Percentiles rank a stretch among this genome's conserved stretches.
phyloP scores from a whole-genome alignment of 2,329 filamentous ascomycete species.

The Botrytis squamosa region DNA sequence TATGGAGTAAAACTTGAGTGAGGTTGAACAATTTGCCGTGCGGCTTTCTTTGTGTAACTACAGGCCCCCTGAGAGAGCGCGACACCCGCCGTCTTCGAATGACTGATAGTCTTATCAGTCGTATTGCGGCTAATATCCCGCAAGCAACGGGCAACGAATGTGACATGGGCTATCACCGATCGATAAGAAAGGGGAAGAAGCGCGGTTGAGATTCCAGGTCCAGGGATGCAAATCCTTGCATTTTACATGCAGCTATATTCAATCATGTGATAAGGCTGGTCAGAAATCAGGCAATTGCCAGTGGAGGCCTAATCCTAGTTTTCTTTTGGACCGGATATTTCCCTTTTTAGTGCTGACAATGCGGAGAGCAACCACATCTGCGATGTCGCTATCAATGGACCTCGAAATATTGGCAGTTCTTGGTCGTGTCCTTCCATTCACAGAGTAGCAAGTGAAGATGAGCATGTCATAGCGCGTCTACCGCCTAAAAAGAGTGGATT shows the following conservation, averaged over 20 bases:
- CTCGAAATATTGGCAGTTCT: neutral
- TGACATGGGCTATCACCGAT: neutral
- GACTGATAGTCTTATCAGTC: slow-evolving; percentile 5
- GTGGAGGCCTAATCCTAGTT: slow-evolving; percentile 2
- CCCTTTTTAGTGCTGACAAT: neutral
- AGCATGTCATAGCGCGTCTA: slow-evolving; percentile 7
- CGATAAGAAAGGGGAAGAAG: slow-evolving; percentile 9
- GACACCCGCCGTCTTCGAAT: neutral
- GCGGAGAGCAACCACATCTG: neutral
- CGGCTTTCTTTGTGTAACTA: slow-evolving; percentile 18
- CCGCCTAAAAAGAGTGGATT: neutral
- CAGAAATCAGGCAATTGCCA: neutral
- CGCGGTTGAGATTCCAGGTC: slow-evolving; percentile 8
- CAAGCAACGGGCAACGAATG: slow-evolving; percentile 2
- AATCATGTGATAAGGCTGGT: slow-evolving; percentile 26
- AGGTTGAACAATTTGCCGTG: slow-evolving; percentile 19
- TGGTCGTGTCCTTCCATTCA: neutral
- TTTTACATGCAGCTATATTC: slow-evolving; percentile 21
- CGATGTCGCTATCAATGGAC: neutral
- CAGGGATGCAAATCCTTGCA: slow-evolving; percentile 23
- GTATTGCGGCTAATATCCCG: slow-evolving; percentile 15
- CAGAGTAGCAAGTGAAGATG: neutral
- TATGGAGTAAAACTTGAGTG: neutral
- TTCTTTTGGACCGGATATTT: neutral
- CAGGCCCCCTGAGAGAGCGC: slow-evolving; percentile 9